Percentiles rank a stretch among this genome's conserved stretches.
phyloP scores from a whole-genome alignment of 192 early-diverging fungal genomes.

The Coemansia aciculifera region DNA sequence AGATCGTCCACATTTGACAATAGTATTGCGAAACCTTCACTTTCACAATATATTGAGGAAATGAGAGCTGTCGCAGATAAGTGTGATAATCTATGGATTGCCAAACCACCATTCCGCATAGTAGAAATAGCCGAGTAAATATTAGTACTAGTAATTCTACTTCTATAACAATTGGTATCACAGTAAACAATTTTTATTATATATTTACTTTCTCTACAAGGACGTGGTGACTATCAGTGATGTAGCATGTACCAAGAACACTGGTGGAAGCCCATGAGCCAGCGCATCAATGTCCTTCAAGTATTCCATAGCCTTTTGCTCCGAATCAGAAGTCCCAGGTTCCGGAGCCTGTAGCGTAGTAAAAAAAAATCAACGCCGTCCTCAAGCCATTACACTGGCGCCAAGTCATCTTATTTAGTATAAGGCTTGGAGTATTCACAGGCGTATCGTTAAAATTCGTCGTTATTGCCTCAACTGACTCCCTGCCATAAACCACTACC shows the following conservation, averaged over 20 bases:
- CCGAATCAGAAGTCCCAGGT: slow-evolving; percentile 51
- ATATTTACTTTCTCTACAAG: not conserved
- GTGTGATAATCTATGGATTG: no score
- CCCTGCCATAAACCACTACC: no score
- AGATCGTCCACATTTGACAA: no score
- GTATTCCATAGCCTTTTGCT: slow-evolving; percentile 40
- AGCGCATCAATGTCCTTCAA: slow-evolving; percentile 57
- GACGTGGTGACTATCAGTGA: not conserved
- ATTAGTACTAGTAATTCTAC: no score
- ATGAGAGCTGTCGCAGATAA: no score
- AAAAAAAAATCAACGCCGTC: slow-evolving; percentile 61
- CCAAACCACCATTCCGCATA: no score
- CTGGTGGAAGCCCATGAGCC: slow-evolving; percentile 51
- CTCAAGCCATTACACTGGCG: slow-evolving; percentile 42
- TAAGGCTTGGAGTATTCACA: slow-evolving; percentile 54
- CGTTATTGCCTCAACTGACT: no score
- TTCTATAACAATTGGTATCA: not conserved
- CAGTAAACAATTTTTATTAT: not conserved
- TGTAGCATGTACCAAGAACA: slow-evolving; percentile 55
- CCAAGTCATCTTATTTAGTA: slow-evolving; percentile 64
- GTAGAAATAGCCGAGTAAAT: no score
- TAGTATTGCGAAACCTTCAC: no score
- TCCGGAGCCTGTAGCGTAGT: slow-evolving; percentile 63
- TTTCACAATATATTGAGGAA: no score
- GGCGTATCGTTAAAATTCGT: slow-evolving; percentile 57